These are phyloP conservation scores for Pouteria campechiana DNA, from an alignment of 179 eudicot genomes.

Conservation along the genomic window DNA sequence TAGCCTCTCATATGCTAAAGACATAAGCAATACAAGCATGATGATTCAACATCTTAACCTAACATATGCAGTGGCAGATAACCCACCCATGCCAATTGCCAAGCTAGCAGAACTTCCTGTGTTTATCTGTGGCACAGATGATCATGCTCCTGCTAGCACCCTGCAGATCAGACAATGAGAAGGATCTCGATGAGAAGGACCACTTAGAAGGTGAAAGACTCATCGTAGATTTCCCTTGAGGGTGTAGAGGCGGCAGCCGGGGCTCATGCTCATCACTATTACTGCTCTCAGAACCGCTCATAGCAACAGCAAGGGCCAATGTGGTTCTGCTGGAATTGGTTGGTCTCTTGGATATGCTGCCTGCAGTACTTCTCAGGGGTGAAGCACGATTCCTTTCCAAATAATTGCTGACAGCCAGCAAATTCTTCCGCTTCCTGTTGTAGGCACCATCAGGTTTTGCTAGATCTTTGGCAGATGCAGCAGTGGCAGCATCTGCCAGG, in stretches of 20 bases:
- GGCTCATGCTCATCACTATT: slow-evolving; percentile 12
- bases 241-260: slow-evolving; percentile 35
- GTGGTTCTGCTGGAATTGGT: slow-evolving; percentile 26
- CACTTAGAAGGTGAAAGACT: slow-evolving; percentile 14
- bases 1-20: no score
- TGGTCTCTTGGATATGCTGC: slow-evolving; percentile 32
- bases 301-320: slow-evolving; percentile 10
- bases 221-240: slow-evolving; percentile 14
- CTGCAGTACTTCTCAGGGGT: slow-evolving; percentile 4
- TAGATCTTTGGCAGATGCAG: slow-evolving; percentile 49
- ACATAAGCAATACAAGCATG: no score
- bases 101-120: no score
- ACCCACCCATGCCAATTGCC: no score
- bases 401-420: slow-evolving; percentile 31
- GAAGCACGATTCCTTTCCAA: slow-evolving; percentile 19
- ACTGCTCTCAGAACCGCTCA: slow-evolving; percentile 19
- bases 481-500: slow-evolving; percentile 35
- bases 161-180: slow-evolving; percentile 49
- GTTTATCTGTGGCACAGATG: no score
- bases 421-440: slow-evolving; percentile 57
- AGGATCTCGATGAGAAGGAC: slow-evolving; percentile 25
- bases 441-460: slow-evolving; percentile 67
- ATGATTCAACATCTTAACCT: no score
- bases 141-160: no score
- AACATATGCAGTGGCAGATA: no score